Percentiles rank a stretch among this genome's conserved stretches.
These are phyloP conservation scores for Cyclotella sp. DNA, from an alignment of 108 stramenopile species.

Conservation along the genomic window DNA sequence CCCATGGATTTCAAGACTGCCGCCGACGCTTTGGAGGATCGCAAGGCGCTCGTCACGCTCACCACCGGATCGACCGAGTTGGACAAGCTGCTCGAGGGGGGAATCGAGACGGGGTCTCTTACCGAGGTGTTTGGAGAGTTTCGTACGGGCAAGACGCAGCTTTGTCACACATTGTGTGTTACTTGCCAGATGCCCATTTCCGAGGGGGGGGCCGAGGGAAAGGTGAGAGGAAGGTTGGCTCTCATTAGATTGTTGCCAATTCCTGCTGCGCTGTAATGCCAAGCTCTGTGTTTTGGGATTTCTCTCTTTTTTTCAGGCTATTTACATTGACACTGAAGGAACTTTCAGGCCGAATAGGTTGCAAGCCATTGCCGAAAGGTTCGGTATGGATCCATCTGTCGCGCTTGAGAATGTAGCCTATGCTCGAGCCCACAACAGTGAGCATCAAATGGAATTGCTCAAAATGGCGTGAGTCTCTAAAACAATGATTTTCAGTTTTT, in stretches of 20 bases:
- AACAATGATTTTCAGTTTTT: not conserved
- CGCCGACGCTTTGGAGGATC: constrained; percentile 90
- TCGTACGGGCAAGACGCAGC: constrained; percentile 98
- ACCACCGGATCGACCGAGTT: constrained; percentile 97
- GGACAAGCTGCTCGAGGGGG: constrained; percentile 96
- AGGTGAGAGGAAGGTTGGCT: constrained; percentile 17
- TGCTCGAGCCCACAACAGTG: constrained; percentile 99
- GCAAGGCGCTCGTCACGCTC: constrained; percentile 86
- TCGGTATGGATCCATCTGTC: constrained; percentile 92
- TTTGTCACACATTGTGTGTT: constrained; percentile 99
- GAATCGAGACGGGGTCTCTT: constrained; percentile 97
- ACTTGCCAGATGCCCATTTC: constrained; percentile 97
- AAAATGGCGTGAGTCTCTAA: constrained; percentile 74
- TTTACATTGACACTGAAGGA: constrained; percentile 99
- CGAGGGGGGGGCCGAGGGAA: constrained; percentile 98
- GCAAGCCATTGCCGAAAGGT: constrained; percentile 97
- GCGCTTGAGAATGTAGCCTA: constrained; percentile 99
- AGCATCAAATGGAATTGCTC: constrained; percentile 98
- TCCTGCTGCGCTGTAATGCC: not conserved
- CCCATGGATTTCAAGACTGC: constrained; percentile 98
- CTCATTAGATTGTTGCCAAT: not conserved
- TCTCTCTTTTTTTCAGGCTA: constrained; percentile 67
- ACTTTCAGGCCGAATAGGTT: constrained; percentile 97
- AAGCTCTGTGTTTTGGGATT: not conserved
- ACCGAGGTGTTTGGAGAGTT: constrained; percentile 99